Conservation (phyloP, 805 yeast genomes). For the Saccharomycopsis microspora region DNA sequence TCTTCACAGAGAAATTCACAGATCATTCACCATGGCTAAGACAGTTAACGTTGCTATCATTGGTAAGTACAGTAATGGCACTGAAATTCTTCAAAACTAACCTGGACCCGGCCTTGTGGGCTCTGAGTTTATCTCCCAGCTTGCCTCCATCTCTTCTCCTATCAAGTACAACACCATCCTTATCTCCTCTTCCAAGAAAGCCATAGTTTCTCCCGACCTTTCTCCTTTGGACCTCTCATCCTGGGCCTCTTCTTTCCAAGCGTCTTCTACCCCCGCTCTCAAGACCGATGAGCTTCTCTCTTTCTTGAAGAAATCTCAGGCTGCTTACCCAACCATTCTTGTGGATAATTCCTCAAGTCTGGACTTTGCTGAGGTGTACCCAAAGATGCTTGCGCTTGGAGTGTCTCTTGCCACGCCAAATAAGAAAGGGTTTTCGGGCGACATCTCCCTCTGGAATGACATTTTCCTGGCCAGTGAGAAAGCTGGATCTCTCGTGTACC, state of each 20-base stretch:
- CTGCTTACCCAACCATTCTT: constrained; percentile 56
- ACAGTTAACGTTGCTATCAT: constrained; percentile 62
- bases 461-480: constrained; percentile 47
- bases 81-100: neutral
- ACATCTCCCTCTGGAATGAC: constrained; percentile 61
- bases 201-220: constrained; percentile 59
- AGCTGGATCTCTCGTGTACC: constrained; percentile 75
- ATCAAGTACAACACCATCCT: constrained; percentile 68
- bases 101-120: constrained; percentile 91
- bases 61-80: constrained; percentile 27
- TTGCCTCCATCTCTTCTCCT: constrained; percentile 46
- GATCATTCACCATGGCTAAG: constrained; percentile 9
- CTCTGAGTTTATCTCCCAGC: constrained; percentile 77
- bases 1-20: too few relatives aligned
- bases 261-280: constrained; percentile 36
- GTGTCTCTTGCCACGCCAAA: constrained; percentile 96
- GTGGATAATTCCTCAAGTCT: constrained; percentile 93
- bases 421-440: constrained; percentile 91
- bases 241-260: constrained; percentile 40
- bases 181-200: constrained; percentile 64
- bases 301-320: constrained; percentile 37
- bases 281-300: constrained; percentile 46
- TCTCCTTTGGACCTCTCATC: constrained; percentile 52
- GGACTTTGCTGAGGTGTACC: constrained; percentile 64
- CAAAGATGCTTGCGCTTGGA: constrained; percentile 60